Evolutionary conservation across 805 yeast species (phyloP).

Genomic region (Metschnikowia cubensis): DNA sequence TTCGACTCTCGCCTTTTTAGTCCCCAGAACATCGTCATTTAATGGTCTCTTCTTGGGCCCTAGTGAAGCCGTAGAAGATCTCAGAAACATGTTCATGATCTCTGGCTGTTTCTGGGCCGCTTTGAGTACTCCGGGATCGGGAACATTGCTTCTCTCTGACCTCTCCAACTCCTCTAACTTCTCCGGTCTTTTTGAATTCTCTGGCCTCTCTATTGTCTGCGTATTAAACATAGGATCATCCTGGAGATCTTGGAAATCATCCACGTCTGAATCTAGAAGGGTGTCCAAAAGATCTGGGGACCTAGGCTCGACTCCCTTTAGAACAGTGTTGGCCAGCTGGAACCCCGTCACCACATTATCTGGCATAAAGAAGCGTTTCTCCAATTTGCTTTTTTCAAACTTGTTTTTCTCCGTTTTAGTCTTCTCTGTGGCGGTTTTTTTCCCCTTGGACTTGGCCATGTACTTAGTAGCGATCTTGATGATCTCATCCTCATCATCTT

Average conservation of each 20-base stretch:
- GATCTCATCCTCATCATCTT: slow-evolving; percentile 62
- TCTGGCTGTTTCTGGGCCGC: background rate
- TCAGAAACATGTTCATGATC: background rate
- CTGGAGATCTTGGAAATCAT: slow-evolving; percentile 4
- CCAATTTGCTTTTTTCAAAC: slow-evolving; percentile 14
- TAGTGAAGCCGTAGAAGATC: background rate
- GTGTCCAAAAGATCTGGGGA: slow-evolving; percentile 12
- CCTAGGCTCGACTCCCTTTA: slow-evolving; percentile 15
- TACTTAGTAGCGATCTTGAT: slow-evolving; percentile 63
- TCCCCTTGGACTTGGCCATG: slow-evolving; percentile 35
- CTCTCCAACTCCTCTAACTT: background rate
- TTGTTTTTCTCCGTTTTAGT: background rate
- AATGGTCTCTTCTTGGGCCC: background rate
- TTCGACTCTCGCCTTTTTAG: background rate
- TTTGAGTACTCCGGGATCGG: too few relatives aligned
- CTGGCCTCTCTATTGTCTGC: too few relatives aligned
- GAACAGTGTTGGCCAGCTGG: slow-evolving; percentile 46
- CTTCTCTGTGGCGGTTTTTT: too few relatives aligned
- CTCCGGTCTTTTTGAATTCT: too few relatives aligned
- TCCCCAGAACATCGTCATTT: background rate
- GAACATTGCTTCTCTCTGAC: too few relatives aligned
- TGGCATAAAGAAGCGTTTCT: slow-evolving; percentile 66
- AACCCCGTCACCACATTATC: slow-evolving; percentile 67
- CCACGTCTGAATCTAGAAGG: slow-evolving; percentile 15
- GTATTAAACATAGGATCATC: background rate